Evolutionary conservation across 768 basidiomycete species (phyloP), one percentile per base, ranked within the genome.

Genomic region (Hypsizygus marmoreus): DNA sequence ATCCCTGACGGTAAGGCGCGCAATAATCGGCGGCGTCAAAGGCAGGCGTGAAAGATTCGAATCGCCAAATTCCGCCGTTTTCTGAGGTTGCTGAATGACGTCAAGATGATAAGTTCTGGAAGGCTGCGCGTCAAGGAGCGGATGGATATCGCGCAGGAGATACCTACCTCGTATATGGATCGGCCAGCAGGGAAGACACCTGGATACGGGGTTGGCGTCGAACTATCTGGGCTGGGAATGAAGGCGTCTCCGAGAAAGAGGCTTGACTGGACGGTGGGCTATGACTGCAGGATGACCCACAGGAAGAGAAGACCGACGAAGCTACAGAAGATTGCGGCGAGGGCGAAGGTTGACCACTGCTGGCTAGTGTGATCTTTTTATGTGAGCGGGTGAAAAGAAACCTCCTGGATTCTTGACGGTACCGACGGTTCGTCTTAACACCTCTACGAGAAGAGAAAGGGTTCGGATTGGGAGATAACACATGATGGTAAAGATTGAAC

Each of bases 31-130:
- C 31, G 93, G 93, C 8, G 89, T 84, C 45, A 95, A 72, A 13
- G 93, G 88, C 41, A 93, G 69, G 37, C 90, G 85, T 48, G 88
- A 91, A 41, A 93, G 73, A 45, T 75, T 82, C 16, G 79, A 78
- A 39, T 77, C 70, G 36, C 88, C 86, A 65, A 91, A 93, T 62
- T 90, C 90, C 30, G 93, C 91, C 20, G 89, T 84, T 50, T 78
- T 77, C 52, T 80, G 75, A 8, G 93, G 93, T 49, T 94, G 86
- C 57, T 97, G 93, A 20, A 93, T 77, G 48, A 95, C 81, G 60
- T 89, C 84, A 13, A 97, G 82, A 37, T 86, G 80, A 63, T 94
- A 95, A 1, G 80, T 71, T 66, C 83, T 84, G 56, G 31, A 28
- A 25, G n/a, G 52, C 23, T 45, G 23, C 34, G 30, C 43, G 47